Evolutionary conservation across 495 filamentous ascomycete species (phyloP).

Genomic region (Hyaloscypha bicolor): DNA sequence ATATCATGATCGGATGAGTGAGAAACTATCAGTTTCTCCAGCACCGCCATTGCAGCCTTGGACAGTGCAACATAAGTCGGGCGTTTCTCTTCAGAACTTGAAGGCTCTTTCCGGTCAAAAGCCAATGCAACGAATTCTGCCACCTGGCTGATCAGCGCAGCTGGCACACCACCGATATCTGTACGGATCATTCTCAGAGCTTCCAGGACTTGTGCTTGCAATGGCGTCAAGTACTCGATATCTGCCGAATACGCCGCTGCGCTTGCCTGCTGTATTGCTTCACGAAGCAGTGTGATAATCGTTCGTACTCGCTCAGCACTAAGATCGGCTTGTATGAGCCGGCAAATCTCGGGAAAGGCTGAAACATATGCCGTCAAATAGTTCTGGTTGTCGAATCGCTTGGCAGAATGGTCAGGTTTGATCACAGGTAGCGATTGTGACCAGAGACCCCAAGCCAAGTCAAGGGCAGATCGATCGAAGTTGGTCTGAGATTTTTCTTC

Average conservation of each 20-base stretch:
- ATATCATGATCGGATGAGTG: constrained; percentile 66
- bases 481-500: constrained; percentile 44
- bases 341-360: constrained; percentile 76
- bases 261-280: constrained; percentile 59
- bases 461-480: constrained; percentile 59
- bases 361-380: constrained; percentile 78
- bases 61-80: constrained; percentile 88
- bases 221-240: constrained; percentile 76
- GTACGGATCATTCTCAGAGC: constrained; percentile 70
- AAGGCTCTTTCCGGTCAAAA: constrained; percentile 43
- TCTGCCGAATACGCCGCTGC: constrained; percentile 79
- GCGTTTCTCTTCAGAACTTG: constrained; percentile 37
- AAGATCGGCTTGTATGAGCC: constrained; percentile 69
- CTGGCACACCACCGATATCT: constrained; percentile 66
- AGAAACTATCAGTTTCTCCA: constrained; percentile 63
- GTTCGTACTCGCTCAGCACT: constrained; percentile 58
- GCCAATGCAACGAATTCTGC: constrained; percentile 71
- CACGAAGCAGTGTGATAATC: constrained; percentile 63
- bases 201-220: constrained; percentile 76
- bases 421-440: constrained; percentile 58
- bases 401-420: constrained; percentile 44
- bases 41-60: constrained; percentile 69
- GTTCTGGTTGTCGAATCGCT: constrained; percentile 67
- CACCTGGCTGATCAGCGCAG: constrained; percentile 66
- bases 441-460: constrained; percentile 76